Conservation (phyloP, 495 filamentous ascomycete species). For the Penicillium robsamsonii region DNA sequence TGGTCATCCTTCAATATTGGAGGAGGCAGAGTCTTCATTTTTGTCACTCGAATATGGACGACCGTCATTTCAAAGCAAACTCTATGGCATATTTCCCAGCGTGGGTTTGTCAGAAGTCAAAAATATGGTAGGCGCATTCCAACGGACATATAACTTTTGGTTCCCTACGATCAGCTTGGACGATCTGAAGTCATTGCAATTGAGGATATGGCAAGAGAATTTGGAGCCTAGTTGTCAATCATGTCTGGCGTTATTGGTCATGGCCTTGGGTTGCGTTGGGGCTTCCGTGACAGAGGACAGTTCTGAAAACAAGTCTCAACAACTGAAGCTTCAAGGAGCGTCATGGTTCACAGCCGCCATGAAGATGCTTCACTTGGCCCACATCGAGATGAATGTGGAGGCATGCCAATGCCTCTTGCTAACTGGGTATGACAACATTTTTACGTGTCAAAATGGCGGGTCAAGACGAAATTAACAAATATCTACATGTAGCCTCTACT, state of each 20-base stretch:
- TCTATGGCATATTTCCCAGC: slow-evolving; percentile 8
- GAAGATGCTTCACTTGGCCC: slow-evolving; percentile 11
- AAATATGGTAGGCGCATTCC: slow-evolving; percentile 4
- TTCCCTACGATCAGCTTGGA: slow-evolving; percentile 11
- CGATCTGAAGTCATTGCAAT: slow-evolving; percentile 1
- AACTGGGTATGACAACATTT: slow-evolving; percentile 3
- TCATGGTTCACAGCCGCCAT: slow-evolving; percentile 13
- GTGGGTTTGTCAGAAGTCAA: slow-evolving; percentile 9
- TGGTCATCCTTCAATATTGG: slow-evolving; percentile 1
- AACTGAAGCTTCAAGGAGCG: slow-evolving; percentile 2
- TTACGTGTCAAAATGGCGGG: not conserved
- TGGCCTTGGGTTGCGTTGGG: slow-evolving; percentile 12
- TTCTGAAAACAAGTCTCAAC: slow-evolving; percentile 1
- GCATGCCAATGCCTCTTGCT: slow-evolving; percentile 13
- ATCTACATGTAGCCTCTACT: slow-evolving; percentile 9
- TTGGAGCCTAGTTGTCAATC: slow-evolving; percentile 10
- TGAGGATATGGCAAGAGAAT: slow-evolving; percentile 5
- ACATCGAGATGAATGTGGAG: slow-evolving; percentile 12
- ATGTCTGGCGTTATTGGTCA: slow-evolving; percentile 8
- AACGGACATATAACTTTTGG: slow-evolving; percentile 14
- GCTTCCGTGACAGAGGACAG: slow-evolving; percentile 5
- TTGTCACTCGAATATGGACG: slow-evolving; percentile 6
- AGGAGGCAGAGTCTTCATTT: slow-evolving; percentile 5
- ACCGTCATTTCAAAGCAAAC: slow-evolving; percentile 1
- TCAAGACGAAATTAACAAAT: not conserved